Percentiles rank a stretch among this genome's conserved stretches.
phyloP scores from a whole-genome alignment of 345 rosid genomes.

The Crucihimalaya himalaica region DNA sequence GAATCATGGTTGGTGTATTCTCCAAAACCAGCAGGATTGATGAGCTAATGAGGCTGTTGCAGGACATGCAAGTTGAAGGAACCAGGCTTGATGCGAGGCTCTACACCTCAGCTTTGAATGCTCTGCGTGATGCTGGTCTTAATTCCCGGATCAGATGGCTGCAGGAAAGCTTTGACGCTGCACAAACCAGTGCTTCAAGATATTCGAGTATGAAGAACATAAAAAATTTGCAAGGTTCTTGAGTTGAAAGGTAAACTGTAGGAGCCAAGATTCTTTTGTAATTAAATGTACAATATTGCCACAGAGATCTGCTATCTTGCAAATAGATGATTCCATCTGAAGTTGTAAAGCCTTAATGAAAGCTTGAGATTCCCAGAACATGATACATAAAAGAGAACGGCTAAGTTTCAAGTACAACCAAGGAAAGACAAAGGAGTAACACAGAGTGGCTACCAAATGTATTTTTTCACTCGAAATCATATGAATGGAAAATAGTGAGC shows the following conservation, averaged over 20 bases:
- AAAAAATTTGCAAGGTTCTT: constrained; percentile 12
- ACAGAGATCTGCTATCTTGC: constrained; percentile 22
- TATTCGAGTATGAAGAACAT: background rate
- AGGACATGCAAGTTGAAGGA: constrained; percentile 66
- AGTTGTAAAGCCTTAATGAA: constrained; percentile 27
- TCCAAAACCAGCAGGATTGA: constrained; percentile 67
- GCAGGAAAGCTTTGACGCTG: constrained; percentile 54
- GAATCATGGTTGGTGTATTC: constrained; percentile 83
- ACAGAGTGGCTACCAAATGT: constrained; percentile 15
- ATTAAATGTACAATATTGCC: constrained; percentile 14
- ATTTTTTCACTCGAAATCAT: constrained; percentile 32
- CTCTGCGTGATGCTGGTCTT: constrained; percentile 77
- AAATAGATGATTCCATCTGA: constrained; percentile 25
- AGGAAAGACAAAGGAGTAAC: constrained; percentile 15
- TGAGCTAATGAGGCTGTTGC: constrained; percentile 70
- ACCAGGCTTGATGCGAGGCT: constrained; percentile 66
- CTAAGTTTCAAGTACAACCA: constrained; percentile 28
- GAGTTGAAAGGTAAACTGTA: constrained; percentile 14
- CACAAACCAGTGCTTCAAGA: constrained; percentile 28
- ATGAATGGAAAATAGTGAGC: constrained; percentile 14
- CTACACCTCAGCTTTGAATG: constrained; percentile 63
- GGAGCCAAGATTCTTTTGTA: constrained; percentile 24
- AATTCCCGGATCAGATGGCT: constrained; percentile 63
- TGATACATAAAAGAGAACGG: constrained; percentile 23
- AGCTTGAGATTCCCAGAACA: constrained; percentile 4